Evolutionary conservation across 345 rosid genomes (phyloP).

Genomic region (Populus davidiana): DNA sequence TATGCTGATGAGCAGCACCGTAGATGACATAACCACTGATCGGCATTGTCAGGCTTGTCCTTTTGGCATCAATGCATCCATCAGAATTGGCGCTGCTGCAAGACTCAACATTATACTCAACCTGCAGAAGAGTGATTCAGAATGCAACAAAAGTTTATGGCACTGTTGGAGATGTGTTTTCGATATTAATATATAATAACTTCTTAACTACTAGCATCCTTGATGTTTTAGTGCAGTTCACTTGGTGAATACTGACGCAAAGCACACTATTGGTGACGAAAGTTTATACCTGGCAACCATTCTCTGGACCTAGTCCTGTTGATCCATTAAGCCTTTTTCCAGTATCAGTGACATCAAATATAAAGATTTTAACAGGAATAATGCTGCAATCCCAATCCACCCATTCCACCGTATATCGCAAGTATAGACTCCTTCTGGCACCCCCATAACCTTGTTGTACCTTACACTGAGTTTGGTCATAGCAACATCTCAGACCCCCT

Average conservation of each 20-base stretch:
- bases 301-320: constrained; percentile 28
- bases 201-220: neutral
- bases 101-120: constrained; percentile 62
- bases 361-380: constrained; percentile 63
- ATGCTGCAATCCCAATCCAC: constrained; percentile 56
- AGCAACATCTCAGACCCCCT: constrained; percentile 77
- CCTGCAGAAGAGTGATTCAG: constrained; percentile 32
- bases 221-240: neutral
- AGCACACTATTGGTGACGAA: neutral
- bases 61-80: constrained; percentile 47
- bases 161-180: neutral
- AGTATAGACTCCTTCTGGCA: constrained; percentile 44
- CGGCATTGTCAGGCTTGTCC: constrained; percentile 54
- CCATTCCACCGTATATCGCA: constrained; percentile 72
- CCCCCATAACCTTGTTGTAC: constrained; percentile 50
- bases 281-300: constrained; percentile 53
- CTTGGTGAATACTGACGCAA: neutral
- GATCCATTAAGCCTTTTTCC: constrained; percentile 38
- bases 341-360: constrained; percentile 73
- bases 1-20: constrained; percentile 82
- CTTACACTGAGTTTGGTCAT: constrained; percentile 64
- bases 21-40: constrained; percentile 65
- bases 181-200: neutral
- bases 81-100: constrained; percentile 31
- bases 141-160: neutral